These are phyloP conservation scores for Phytopythium boreale DNA, from an alignment of 352 stramenopile species.

Conservation along the genomic window DNA sequence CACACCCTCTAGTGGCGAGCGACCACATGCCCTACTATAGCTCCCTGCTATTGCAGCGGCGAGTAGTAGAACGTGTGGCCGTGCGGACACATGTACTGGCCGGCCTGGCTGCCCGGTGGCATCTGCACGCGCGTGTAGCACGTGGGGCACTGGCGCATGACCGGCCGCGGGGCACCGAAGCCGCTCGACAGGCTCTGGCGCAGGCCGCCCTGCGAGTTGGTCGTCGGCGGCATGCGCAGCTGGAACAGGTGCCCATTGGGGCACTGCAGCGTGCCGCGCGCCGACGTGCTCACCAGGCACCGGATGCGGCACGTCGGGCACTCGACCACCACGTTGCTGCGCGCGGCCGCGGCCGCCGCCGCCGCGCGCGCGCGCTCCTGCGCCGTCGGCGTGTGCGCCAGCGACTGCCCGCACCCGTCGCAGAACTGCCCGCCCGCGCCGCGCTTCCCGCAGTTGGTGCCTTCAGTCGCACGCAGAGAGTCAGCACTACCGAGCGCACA, in stretches of 20 bases:
- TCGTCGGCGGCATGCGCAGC: constrained; percentile 53
- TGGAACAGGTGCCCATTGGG: constrained; percentile 77
- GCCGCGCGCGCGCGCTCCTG: constrained; percentile 60
- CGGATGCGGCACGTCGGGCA: constrained; percentile 71
- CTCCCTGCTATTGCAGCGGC: constrained; percentile 42
- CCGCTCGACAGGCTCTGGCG: constrained; percentile 32
- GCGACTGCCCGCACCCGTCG: constrained; percentile 67
- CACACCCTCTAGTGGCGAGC: neutral
- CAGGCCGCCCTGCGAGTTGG: constrained; percentile 36
- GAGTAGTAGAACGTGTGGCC: constrained; percentile 87
- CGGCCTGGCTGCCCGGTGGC: constrained; percentile 75
- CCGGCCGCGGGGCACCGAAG: constrained; percentile 28
- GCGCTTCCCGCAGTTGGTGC: constrained; percentile 74
- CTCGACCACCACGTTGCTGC: constrained; percentile 75
- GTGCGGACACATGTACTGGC: constrained; percentile 88
- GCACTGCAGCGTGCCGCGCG: constrained; percentile 67
- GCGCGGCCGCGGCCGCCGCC: constrained; percentile 39
- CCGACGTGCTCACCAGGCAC: constrained; percentile 72
- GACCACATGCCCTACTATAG: too few relatives aligned
- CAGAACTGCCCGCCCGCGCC: constrained; percentile 70
- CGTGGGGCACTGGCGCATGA: constrained; percentile 85
- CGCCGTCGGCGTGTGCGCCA: constrained; percentile 71
- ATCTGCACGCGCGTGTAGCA: constrained; percentile 88
- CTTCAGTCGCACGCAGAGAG: too few relatives aligned
- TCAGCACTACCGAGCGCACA: too few relatives aligned